Base-by-base conservation (phyloP, 805 yeast species). In the Babjeviella inositovora region DNA sequence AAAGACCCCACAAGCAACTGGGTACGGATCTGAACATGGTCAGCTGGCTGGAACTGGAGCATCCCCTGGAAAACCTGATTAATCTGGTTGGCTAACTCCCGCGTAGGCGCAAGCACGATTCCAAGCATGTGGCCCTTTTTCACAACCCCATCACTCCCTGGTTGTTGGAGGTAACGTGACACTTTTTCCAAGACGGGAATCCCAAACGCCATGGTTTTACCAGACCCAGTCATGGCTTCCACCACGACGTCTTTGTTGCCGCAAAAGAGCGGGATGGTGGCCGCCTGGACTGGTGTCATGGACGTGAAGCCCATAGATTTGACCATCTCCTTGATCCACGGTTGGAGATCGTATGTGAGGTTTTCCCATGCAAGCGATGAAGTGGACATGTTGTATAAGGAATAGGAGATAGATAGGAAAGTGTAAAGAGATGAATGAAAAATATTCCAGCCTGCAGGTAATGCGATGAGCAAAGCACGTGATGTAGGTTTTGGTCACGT, bases 271-370 rank as follows among this genome's bases (percentile, higher is more conserved):
- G 98, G 98, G 23, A 90, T 77, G 1, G 92, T 73, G 1, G 96
- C 69, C 0, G 98, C 97, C 43, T 90, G 98, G 0, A 90, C 98
- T 0, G 98, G 94, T 0, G 98, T 90, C 95, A 87, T 82, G 8
- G 65, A 43, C 3, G 66, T 62, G 41, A 64, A 85, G 2, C 93
- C 95, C 30, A 75, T 41, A 2, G 85, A 65, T n/a, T 53, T 47
- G 8, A 85, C 58, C 3, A 93, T 90, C 2, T 70, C 75, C 14
- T 33, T 19, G 4, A 81, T 43, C 92, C 93, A 81, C 6, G 80
- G 75, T 18, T 66, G 66, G 15, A 80, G 42, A 5, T 57, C 45
- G 23, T 53, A 60, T 10, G 59, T 39, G 17, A 75, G 39, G 6
- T 62, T 54, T 7, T 58, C 61, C 93, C 93, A 81, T 5, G 53